Conservation (phyloP, 768 basidiomycete genomes). For the Lactifluus rugatus region DNA sequence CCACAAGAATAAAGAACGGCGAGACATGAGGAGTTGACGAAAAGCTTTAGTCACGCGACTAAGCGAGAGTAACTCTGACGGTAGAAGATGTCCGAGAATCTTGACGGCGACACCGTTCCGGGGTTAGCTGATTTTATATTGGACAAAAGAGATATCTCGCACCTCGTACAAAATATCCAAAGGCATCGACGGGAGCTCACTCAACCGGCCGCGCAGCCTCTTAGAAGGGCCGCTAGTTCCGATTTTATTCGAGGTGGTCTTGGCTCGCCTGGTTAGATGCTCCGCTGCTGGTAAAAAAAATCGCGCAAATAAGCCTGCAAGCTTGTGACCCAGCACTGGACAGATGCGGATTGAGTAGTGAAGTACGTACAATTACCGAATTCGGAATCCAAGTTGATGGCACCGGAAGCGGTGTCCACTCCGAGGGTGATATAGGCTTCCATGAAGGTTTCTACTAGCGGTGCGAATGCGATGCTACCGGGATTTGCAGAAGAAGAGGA, state of each 20-base stretch:
- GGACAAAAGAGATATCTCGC: background rate
- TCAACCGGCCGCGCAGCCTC: slow-evolving; percentile 8
- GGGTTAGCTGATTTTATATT: background rate
- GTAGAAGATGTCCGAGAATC: slow-evolving; percentile 26
- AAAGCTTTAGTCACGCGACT: slow-evolving; percentile 25
- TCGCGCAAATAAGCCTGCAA: background rate
- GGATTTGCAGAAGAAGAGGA: background rate
- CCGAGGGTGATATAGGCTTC: background rate
- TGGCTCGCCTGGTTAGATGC: background rate
- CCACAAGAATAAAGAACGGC: slow-evolving; percentile 23
- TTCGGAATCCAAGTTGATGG: background rate
- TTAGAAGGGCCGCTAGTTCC: background rate
- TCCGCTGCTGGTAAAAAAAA: background rate
- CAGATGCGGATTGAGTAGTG: background rate
- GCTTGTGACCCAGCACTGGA: background rate
- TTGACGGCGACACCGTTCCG: background rate
- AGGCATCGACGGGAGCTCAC: slow-evolving; percentile 20
- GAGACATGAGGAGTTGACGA: slow-evolving; percentile 24
- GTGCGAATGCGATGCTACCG: background rate
- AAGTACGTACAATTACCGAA: background rate
- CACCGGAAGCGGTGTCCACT: background rate
- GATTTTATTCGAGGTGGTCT: background rate
- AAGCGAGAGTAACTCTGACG: slow-evolving; percentile 27
- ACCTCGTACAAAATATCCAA: slow-evolving; percentile 26
- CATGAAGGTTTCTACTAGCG: background rate